Conservation (phyloP, 352 stramenopile species). For the Phytophthora melonis region DNA sequence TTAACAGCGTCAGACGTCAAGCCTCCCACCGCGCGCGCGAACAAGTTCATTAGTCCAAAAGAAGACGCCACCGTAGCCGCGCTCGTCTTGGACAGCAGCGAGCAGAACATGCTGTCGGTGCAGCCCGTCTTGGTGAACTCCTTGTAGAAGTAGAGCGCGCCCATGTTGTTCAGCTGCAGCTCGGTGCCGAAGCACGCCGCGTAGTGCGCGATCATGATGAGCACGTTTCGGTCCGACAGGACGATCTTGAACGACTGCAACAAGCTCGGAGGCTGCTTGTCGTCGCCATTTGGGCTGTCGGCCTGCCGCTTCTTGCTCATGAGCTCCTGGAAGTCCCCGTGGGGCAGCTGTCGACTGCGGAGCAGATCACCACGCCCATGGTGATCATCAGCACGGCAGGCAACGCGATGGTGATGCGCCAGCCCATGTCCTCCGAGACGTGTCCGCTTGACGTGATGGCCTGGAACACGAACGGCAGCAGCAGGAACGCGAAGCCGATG, state of each 20-base stretch:
- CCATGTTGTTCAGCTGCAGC: constrained; percentile 97
- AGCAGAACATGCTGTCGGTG: constrained; percentile 40
- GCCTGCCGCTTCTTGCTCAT: constrained; percentile 52
- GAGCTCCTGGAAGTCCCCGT: constrained; percentile 93
- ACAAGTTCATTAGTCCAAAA: constrained; percentile 96
- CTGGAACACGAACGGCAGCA: constrained; percentile 35
- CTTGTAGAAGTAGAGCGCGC: constrained; percentile 94
- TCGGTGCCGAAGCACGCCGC: constrained; percentile 95
- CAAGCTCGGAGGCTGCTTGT: constrained; percentile 27
- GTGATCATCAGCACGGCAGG: constrained; percentile 89
- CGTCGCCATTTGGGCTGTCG: constrained; percentile 17
- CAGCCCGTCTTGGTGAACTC: constrained; percentile 82
- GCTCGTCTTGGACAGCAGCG: constrained; percentile 58
- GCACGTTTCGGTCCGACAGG: constrained; percentile 90
- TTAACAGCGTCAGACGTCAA: constrained; percentile 90
- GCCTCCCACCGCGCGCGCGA: constrained; percentile 90
- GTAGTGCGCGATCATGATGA: constrained; percentile 95
- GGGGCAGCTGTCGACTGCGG: constrained; percentile 89
- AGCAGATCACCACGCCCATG: constrained; percentile 76
- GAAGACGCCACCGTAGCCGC: constrained; percentile 91
- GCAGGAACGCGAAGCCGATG: constrained; percentile 61
- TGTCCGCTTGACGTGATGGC: constrained; percentile 19
- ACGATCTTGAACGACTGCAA: constrained; percentile 61
- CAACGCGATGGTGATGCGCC: constrained; percentile 92
- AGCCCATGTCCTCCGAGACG: constrained; percentile 63